Conservation (phyloP, 108 stramenopile species). For the Stephanodiscus minutulus region DNA sequence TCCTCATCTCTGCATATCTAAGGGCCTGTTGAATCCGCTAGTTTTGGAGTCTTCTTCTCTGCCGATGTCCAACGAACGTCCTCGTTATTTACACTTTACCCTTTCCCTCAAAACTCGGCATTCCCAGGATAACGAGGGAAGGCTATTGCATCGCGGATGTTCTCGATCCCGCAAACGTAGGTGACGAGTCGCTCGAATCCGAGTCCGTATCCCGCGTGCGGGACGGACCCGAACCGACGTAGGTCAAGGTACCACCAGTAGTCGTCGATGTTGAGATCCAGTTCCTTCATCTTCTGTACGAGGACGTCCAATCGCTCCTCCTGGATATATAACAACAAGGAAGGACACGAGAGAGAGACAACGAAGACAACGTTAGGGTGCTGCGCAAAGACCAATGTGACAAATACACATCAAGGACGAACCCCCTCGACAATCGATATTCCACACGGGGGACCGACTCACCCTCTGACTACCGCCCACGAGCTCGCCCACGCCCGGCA, state of each 20-base stretch:
- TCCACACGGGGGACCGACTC: conserved; percentile 10
- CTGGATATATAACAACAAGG: conserved; percentile 5
- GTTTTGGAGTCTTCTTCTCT: neutral
- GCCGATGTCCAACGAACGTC: neutral
- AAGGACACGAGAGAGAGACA: neutral
- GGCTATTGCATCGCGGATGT: conserved; percentile 98
- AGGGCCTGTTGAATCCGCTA: too few species aligned
- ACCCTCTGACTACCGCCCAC: conserved; percentile 97
- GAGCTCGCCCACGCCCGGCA: conserved; percentile 98
- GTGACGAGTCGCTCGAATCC: conserved; percentile 99
- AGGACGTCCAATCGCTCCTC: conserved; percentile 92
- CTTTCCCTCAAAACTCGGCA: conserved; percentile 92
- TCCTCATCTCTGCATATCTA: too few species aligned
- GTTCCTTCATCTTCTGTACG: conserved; percentile 88
- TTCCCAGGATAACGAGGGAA: conserved; percentile 97
- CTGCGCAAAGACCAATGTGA: neutral
- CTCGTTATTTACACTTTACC: neutral
- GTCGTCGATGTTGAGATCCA: conserved; percentile 86
- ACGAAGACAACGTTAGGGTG: neutral
- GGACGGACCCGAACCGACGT: conserved; percentile 92
- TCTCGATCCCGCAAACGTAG: conserved; percentile 97
- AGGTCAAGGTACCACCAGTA: conserved; percentile 98
- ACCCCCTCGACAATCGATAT: neutral
- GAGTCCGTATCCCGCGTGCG: conserved; percentile 99
- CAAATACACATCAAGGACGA: neutral